A percentile compares a stretch with the other conserved stretches of the same genome.
Conservation (phyloP, 495 filamentous ascomycete genomes). For the Hypoxylon trugodes region DNA sequence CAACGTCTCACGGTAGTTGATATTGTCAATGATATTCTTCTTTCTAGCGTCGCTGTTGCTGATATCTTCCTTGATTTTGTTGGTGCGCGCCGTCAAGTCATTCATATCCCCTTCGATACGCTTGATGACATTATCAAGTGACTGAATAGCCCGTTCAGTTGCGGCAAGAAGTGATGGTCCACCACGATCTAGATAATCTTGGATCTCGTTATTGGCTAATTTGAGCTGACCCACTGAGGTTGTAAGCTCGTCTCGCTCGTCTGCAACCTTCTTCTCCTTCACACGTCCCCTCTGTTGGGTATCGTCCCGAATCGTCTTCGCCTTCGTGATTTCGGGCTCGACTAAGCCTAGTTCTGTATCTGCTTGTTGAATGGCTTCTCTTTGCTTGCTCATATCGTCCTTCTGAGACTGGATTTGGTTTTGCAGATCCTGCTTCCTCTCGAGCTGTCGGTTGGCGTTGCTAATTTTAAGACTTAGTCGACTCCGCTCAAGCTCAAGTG, state of each 20-base stretch:
- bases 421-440: slow-evolving; percentile 74
- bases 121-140: slow-evolving; percentile 69
- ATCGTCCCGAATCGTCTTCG: slow-evolving; percentile 77
- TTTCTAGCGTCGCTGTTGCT: slow-evolving; percentile 80
- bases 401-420: slow-evolving; percentile 76
- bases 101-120: slow-evolving; percentile 72
- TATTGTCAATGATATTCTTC: slow-evolving; percentile 84
- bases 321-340: slow-evolving; percentile 75
- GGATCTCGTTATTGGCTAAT: slow-evolving; percentile 77
- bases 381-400: slow-evolving; percentile 70
- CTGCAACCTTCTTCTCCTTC: slow-evolving; percentile 76
- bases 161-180: slow-evolving; percentile 75
- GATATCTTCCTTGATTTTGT: slow-evolving; percentile 79
- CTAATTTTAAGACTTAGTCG: slow-evolving; percentile 74
- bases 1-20: slow-evolving; percentile 78
- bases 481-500: slow-evolving; percentile 74
- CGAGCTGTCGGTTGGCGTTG: slow-evolving; percentile 74
- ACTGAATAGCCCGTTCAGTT: slow-evolving; percentile 73
- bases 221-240: slow-evolving; percentile 80
- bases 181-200: slow-evolving; percentile 77
- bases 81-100: slow-evolving; percentile 71
- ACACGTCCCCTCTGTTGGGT: slow-evolving; percentile 72
- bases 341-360: slow-evolving; percentile 76
- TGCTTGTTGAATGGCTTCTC: slow-evolving; percentile 67
- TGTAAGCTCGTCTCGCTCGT: slow-evolving; percentile 73